These are phyloP conservation scores for Hypholoma sublateritium DNA, from an alignment of 768 basidiomycete genomes.

Conservation along the genomic window DNA sequence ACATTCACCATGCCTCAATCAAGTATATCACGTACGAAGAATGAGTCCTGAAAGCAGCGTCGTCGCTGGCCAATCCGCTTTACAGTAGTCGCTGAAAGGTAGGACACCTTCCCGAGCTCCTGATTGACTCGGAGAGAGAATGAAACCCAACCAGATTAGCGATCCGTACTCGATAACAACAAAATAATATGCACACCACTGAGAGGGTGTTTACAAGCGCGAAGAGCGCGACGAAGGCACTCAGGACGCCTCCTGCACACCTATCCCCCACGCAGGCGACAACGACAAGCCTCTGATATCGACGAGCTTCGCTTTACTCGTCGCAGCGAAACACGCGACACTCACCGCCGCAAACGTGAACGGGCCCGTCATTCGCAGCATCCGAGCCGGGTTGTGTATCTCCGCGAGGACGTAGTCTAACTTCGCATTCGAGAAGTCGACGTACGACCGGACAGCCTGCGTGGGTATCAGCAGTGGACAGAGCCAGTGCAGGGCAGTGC, in stretches of 20 bases:
- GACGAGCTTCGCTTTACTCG: conserved; percentile 64
- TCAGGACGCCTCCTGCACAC: conserved; percentile 36
- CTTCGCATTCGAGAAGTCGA: conserved; percentile 67
- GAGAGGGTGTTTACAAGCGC: conserved; percentile 60
- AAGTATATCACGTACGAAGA: conserved; percentile 43
- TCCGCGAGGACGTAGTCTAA: conserved; percentile 70
- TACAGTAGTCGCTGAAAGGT: conserved; percentile 60
- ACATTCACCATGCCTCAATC: no score
- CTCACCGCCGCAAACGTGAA: conserved; percentile 55
- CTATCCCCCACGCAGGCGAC: conserved; percentile 62
- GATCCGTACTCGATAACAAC: conserved; percentile 21
- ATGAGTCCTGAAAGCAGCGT: conserved; percentile 58
- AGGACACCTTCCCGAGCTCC: conserved; percentile 65
- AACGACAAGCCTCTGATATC: conserved; percentile 58
- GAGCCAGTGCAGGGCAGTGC: no score
- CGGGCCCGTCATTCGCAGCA: conserved; percentile 64
- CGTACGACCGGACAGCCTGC: conserved; percentile 50
- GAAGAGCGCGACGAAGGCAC: conserved; percentile 47
- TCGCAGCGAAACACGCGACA: conserved; percentile 60
- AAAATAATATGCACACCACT: conserved; percentile 37
- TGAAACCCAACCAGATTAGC: conserved; percentile 2
- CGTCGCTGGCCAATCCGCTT: conserved; percentile 58
- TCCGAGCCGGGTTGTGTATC: conserved; percentile 58
- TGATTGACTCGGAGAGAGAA: conserved; percentile 48
- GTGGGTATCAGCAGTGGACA: background rate